Conservation (phyloP, 441 rosid genomes). For the Viola pubescens region DNA sequence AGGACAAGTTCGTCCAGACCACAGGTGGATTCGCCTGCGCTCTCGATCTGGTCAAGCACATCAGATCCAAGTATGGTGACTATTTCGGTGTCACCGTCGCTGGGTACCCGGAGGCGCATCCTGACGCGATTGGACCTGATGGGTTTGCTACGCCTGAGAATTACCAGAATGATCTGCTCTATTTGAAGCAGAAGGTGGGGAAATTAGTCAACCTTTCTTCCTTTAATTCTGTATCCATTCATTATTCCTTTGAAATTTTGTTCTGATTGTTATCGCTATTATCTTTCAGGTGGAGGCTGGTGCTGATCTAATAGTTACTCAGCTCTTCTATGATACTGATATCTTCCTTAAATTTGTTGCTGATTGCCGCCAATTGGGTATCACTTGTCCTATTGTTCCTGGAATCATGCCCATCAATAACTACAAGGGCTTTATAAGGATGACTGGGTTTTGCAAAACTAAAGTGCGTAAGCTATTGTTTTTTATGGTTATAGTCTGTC, state of each 20-base stretch:
- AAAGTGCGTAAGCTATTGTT: constrained; percentile 38
- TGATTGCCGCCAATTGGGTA: constrained; percentile 93
- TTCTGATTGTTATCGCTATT: constrained; percentile 11
- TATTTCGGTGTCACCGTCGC: constrained; percentile 97
- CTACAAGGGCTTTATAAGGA: constrained; percentile 90
- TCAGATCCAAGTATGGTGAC: constrained; percentile 60
- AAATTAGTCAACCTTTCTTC: neutral
- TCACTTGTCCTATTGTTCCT: constrained; percentile 86
- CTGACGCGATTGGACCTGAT: constrained; percentile 65
- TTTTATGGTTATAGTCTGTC: neutral
- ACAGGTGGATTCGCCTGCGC: constrained; percentile 95
- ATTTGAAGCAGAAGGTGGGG: constrained; percentile 74
- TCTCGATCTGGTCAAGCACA: constrained; percentile 83
- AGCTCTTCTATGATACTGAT: constrained; percentile 91
- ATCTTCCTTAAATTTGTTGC: constrained; percentile 79
- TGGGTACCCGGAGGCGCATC: constrained; percentile 99
- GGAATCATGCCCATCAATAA: constrained; percentile 97
- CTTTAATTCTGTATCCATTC: neutral
- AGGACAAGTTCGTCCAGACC: constrained; percentile 90
- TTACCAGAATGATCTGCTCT: constrained; percentile 77
- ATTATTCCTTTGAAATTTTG: neutral
- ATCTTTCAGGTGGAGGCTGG: constrained; percentile 84
- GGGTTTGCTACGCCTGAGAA: constrained; percentile 62
- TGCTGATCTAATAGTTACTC: constrained; percentile 82
- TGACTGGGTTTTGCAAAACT: constrained; percentile 98